phyloP scores from a whole-genome alignment of 1,284 basidiomycete species.

The Ustilago cynodontis region DNA sequence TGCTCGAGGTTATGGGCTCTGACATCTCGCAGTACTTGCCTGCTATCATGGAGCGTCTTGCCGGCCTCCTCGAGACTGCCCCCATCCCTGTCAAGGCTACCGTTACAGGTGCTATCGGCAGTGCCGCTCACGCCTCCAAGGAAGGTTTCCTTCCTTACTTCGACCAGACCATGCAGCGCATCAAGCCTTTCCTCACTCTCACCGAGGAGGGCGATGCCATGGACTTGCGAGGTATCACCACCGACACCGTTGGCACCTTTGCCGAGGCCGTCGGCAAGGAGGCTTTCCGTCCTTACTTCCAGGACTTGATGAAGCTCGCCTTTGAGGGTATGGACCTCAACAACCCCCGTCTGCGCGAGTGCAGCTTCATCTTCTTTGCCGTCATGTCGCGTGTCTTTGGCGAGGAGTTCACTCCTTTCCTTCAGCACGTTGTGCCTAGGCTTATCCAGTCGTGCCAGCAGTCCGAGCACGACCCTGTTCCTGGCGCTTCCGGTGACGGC shows the following conservation, averaged over 20 bases:
- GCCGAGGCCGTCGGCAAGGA: conserved; percentile 97
- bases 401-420: conserved; percentile 90
- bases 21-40: conserved; percentile 90
- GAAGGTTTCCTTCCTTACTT: conserved; percentile 94
- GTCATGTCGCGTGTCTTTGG: conserved; percentile 97
- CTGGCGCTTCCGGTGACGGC: conserved; percentile 67
- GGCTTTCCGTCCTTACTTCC: conserved; percentile 93
- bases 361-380: conserved; percentile 97
- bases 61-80: conserved; percentile 86
- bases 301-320: conserved; percentile 93
- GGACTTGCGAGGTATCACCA: conserved; percentile 95
- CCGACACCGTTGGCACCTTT: conserved; percentile 98
- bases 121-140: conserved; percentile 97
- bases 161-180: conserved; percentile 87
- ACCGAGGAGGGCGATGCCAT: conserved; percentile 82
- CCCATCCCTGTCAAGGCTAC: conserved; percentile 90
- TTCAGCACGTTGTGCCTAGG: conserved; percentile 86
- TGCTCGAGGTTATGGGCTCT: conserved; percentile 94
- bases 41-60: conserved; percentile 94
- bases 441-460: conserved; percentile 88
- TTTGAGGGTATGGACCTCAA: conserved; percentile 91
- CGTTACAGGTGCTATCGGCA: conserved; percentile 97
- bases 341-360: conserved; percentile 87
- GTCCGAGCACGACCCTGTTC: conserved; percentile 72
- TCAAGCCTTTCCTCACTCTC: conserved; percentile 86